Evolutionary conservation across 306 rosid species (phyloP).

Genomic region (Trichosanthes truncata): DNA sequence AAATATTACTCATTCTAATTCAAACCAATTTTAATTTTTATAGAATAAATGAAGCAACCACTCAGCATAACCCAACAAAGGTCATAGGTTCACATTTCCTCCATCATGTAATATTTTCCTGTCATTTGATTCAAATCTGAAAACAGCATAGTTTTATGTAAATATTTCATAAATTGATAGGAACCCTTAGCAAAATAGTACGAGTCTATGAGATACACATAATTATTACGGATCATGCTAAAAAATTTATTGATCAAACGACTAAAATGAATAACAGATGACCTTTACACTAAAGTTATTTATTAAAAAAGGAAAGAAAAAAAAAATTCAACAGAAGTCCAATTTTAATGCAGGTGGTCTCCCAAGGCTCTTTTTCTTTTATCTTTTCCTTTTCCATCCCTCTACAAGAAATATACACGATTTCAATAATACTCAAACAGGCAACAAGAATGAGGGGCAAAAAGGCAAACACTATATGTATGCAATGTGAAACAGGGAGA

Average conservation of each 20-base stretch:
- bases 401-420: conserved; percentile 55
- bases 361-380: conserved; percentile 14
- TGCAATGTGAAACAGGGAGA: background rate
- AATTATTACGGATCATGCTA: background rate
- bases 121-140: background rate
- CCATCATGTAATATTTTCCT: too few relatives aligned
- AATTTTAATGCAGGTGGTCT: conserved; percentile 19
- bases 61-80: too few relatives aligned
- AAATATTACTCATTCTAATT: background rate
- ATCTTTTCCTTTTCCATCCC: conserved; percentile 18
- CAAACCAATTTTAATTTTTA: background rate
- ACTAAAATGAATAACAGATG: conserved; percentile 4
- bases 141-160: background rate
- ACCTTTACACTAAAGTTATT: conserved; percentile 9
- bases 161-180: background rate
- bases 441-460: conserved; percentile 29
- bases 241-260: background rate
- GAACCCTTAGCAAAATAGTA: background rate
- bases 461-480: conserved; percentile 16
- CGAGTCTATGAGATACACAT: background rate
- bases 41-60: background rate
- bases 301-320: background rate
- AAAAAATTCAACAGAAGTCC: background rate
- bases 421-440: conserved; percentile 38
- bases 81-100: too few relatives aligned